phyloP scores from a whole-genome alignment of 169 alveolate species.

The Cryptosporidium tyzzeri region DNA sequence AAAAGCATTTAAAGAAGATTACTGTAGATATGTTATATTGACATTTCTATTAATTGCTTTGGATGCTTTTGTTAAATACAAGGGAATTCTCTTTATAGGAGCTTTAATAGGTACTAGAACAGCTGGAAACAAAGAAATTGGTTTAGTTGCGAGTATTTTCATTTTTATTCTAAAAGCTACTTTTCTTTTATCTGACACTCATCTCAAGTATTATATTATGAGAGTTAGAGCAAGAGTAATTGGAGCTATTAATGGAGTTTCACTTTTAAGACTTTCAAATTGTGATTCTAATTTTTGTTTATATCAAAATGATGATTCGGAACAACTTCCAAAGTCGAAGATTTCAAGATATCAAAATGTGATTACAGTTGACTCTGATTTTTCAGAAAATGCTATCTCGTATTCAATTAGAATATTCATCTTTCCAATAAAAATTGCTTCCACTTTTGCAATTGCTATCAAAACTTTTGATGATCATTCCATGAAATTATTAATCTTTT shows the following conservation, averaged over 20 bases:
- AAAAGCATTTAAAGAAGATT: conserved; percentile 33
- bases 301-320: not conserved
- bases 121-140: not conserved
- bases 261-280: conserved; percentile 37
- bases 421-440: conserved; percentile 11
- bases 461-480: conserved; percentile 35
- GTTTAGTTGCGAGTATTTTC: conserved; percentile 11
- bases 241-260: conserved; percentile 67
- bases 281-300: conserved; percentile 8
- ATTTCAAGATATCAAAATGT: conserved; percentile 67
- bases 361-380: conserved; percentile 57
- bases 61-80: conserved; percentile 61
- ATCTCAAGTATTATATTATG: conserved; percentile 28
- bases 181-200: conserved; percentile 43
- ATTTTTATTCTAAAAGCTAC: conserved; percentile 22
- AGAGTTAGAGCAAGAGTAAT: conserved; percentile 62
- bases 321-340: conserved; percentile 28
- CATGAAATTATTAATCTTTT: conserved; percentile 6
- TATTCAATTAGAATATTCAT: conserved; percentile 37
- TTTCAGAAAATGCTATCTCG: conserved; percentile 60
- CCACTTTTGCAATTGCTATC: conserved; percentile 52
- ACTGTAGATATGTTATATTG: not conserved
- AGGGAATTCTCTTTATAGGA: conserved; percentile 36
- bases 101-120: conserved; percentile 19
- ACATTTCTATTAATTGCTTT: conserved; percentile 5